Evolutionary conservation across 2,329 filamentous ascomycete species (phyloP).

Genomic region (Metarhizium sp.): DNA sequence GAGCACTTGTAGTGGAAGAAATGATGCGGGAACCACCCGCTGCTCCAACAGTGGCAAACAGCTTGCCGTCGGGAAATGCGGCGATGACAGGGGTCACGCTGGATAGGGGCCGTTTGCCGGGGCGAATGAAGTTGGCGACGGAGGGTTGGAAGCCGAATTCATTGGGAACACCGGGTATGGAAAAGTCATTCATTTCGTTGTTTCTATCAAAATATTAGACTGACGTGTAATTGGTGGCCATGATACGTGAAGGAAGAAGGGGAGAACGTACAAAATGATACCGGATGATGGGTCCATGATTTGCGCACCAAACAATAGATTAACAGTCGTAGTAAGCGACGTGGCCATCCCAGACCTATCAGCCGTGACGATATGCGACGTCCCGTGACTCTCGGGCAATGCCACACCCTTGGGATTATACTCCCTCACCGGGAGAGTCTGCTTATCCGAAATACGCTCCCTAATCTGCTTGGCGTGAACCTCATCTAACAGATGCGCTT

Average conservation of each 20-base stretch:
- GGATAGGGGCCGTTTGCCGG: conserved; percentile 73
- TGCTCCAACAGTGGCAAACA: conserved; percentile 64
- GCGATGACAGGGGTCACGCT: conserved; percentile 75
- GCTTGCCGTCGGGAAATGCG: conserved; percentile 48
- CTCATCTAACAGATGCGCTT: conserved; percentile 57
- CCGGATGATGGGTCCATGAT: conserved; percentile 76
- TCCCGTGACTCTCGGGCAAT: conserved; percentile 61
- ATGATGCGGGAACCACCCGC: conserved; percentile 80
- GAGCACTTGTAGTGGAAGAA: conserved; percentile 64
- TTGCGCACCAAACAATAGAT: conserved; percentile 73
- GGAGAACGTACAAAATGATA: conserved; percentile 51
- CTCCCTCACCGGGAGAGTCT: conserved; percentile 60
- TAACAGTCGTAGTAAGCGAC: conserved; percentile 78
- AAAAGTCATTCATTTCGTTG: conserved; percentile 72
- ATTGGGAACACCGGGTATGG: conserved; percentile 67
- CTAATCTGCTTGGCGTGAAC: conserved; percentile 51
- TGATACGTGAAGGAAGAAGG: not conserved
- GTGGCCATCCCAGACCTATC: conserved; percentile 68
- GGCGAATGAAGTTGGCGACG: conserved; percentile 70
- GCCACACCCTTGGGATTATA: conserved; percentile 66
- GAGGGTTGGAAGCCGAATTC: conserved; percentile 79
- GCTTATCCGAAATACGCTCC: conserved; percentile 58
- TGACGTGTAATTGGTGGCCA: not conserved
- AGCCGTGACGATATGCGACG: conserved; percentile 62
- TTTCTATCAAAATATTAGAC: conserved; percentile 29